phyloP scores from a whole-genome alignment of 345 rosid species.

The Lepidium africanum region DNA sequence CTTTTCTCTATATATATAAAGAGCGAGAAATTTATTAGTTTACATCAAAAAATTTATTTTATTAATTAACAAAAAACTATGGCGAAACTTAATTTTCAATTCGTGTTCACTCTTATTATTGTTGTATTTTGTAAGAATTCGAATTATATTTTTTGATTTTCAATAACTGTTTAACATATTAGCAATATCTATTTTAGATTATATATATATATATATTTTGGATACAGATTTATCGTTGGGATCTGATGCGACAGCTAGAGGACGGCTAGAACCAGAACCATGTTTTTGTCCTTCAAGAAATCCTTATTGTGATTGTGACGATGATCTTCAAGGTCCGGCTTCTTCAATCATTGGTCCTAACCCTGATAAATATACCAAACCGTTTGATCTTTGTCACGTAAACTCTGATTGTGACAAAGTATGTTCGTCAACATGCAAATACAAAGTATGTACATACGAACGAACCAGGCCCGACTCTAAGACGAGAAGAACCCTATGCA shows the following conservation, averaged over 20 bases:
- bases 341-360: neutral
- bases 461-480: too few relatives aligned
- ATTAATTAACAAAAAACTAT: too few relatives aligned
- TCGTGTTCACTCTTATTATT: neutral
- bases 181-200: neutral
- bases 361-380: neutral
- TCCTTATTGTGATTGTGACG: neutral
- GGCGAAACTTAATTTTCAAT: neutral
- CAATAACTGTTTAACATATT: neutral
- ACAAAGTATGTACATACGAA: neutral
- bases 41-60: too few relatives aligned
- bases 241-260: neutral
- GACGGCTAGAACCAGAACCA: neutral
- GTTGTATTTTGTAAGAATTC: slow-evolving; percentile 8
- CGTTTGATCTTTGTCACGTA: neutral
- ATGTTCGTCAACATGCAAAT: slow-evolving; percentile 12
- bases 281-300: neutral
- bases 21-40: too few relatives aligned
- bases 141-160: neutral
- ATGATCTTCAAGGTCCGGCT: neutral
- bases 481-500: neutral
- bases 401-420: neutral
- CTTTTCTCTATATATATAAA: too few relatives aligned
- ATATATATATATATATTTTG: too few relatives aligned
- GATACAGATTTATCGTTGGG: neutral